Evolutionary conservation across 176 grass and related monocot genomes (phyloP), one percentile per base, ranked within the genome.

Genomic region (Carex scoparia): DNA sequence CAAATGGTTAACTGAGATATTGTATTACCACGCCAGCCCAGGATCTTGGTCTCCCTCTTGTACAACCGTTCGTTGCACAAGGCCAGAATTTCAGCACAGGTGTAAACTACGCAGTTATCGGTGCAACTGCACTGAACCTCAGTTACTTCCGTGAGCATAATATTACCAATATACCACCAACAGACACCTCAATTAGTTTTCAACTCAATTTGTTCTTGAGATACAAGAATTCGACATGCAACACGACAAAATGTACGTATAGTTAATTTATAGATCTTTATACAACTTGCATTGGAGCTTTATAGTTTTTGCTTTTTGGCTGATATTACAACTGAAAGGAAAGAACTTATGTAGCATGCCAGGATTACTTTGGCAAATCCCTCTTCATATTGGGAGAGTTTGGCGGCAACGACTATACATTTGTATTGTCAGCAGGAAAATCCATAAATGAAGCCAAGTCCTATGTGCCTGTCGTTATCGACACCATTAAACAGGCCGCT

Each of bases 351-450:
- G 65, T 78, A 87, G 86, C 70, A 53, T 87, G 90, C 69, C 53
- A 63, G 70, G 79, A 53, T 8, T 84, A 49, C 44, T 83, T 91
- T 4, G 79, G 75, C 1, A 86, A 85, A 37, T 88, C 90, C 1
- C 86, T 94, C 55, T 94, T 89, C 83, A 51, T 92, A 10, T 61
- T 94, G 6, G 90, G 88, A 81, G 93, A 94, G 88, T 61, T 94
- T 58, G 93, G 90, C 76, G 83, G 85, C 16, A 90, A 85, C 32
- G 93, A 94, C 80, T 88, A 90, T 62, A 73, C 76, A 18, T 88
- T 84, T 69, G 14, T 87, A 69, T 72, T 91, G 38, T 63, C 85
- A 6, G 79, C 53, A 51, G 87, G 89, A 51, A 86, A 86, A 69
- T 84, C 55, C 86, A 1, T 95, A 7, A 3, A 9, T 0, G 83